phyloP scores from a whole-genome alignment of 2,329 filamentous ascomycete species.

The Trichophaea hybrida region DNA sequence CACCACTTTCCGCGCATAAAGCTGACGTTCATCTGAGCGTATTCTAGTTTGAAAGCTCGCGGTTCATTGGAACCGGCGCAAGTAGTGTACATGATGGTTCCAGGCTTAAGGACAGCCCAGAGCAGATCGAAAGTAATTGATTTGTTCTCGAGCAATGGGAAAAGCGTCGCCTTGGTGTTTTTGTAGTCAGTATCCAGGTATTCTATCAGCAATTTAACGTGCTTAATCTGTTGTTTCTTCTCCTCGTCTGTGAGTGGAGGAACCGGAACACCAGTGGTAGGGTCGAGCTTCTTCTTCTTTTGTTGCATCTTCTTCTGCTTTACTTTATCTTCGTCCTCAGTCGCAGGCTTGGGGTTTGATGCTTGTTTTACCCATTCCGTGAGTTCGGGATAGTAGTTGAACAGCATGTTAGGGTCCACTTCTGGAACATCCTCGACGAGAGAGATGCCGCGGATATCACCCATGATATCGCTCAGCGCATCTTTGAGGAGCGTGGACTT shows the following conservation, averaged over 20 bases:
- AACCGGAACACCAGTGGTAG: slow-evolving; percentile 33
- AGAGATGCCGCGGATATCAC: slow-evolving; percentile 62
- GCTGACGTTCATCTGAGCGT: slow-evolving; percentile 52
- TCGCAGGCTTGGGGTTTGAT: background rate
- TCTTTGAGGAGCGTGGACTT: slow-evolving; percentile 68
- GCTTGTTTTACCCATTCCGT: slow-evolving; percentile 38
- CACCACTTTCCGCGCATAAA: slow-evolving; percentile 65
- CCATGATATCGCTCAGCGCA: slow-evolving; percentile 55
- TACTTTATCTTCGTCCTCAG: slow-evolving; percentile 30
- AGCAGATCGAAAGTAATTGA: slow-evolving; percentile 78
- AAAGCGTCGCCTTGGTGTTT: slow-evolving; percentile 63
- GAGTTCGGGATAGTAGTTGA: slow-evolving; percentile 32
- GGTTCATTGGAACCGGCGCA: slow-evolving; percentile 69
- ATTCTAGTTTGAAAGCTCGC: slow-evolving; percentile 70
- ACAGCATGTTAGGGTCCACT: slow-evolving; percentile 47
- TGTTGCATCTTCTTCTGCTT: slow-evolving; percentile 44
- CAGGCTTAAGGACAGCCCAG: slow-evolving; percentile 81
- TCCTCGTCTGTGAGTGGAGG: slow-evolving; percentile 54
- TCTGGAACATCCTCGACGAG: slow-evolving; percentile 66
- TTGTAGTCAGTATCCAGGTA: slow-evolving; percentile 71
- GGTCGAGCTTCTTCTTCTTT: slow-evolving; percentile 34
- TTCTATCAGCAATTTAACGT: slow-evolving; percentile 58
- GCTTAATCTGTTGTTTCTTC: slow-evolving; percentile 43
- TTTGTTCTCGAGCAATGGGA: slow-evolving; percentile 65
- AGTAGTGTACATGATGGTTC: slow-evolving; percentile 60